Conservation (phyloP, 495 filamentous ascomycete species). For the Hyaloscypha bicolor region DNA sequence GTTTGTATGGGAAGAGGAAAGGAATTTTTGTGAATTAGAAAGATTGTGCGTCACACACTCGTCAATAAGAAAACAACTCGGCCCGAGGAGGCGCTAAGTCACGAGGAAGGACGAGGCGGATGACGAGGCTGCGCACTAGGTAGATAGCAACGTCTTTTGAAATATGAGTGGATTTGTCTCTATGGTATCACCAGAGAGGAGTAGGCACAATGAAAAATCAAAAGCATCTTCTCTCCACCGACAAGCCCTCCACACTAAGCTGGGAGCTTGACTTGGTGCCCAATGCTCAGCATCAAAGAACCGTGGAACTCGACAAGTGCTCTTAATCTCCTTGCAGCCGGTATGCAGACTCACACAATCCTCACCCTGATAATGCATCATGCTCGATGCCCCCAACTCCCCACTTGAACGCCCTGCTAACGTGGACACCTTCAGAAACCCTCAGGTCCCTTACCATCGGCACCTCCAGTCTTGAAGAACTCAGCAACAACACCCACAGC, state of each 20-base stretch:
- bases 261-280: not conserved
- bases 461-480: conserved; percentile 62
- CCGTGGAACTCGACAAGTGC: not conserved
- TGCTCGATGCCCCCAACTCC: not conserved
- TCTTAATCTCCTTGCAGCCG: not conserved
- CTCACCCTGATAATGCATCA: not conserved
- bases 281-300: not conserved
- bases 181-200: not conserved
- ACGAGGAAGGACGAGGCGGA: not conserved
- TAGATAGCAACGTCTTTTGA: not conserved
- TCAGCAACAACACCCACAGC: conserved; percentile 69
- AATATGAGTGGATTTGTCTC: not conserved
- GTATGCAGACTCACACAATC: not conserved
- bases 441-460: conserved; percentile 54
- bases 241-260: not conserved
- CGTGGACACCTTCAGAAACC: conserved; percentile 42
- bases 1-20: not conserved
- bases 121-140: not conserved
- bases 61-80: not conserved
- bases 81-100: not conserved
- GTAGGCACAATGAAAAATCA: not conserved
- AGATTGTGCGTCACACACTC: not conserved
- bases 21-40: not conserved
- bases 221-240: not conserved
- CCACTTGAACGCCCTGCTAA: conserved; percentile 13